Percentiles rank a stretch among this genome's conserved stretches.
These are phyloP conservation scores for Candida incommunis DNA, from an alignment of 805 yeast genomes.

Conservation along the genomic window DNA sequence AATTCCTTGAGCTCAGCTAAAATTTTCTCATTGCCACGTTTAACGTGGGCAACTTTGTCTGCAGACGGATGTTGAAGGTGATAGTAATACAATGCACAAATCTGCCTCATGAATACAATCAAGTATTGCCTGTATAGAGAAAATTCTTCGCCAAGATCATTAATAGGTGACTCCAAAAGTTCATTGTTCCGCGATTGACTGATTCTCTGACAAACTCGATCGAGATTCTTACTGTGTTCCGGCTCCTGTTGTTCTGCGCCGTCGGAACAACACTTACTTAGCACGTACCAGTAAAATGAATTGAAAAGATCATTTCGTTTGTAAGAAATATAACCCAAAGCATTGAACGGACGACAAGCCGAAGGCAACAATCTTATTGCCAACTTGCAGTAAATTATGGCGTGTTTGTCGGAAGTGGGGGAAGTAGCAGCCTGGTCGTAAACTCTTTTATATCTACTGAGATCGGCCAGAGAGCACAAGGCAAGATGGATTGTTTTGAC, in stretches of 20 bases:
- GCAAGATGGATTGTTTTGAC: not conserved
- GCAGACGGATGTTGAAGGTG: not conserved
- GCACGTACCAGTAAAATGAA: not conserved
- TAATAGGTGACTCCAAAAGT: not conserved
- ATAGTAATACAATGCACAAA: not conserved
- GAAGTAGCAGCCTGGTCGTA: not conserved
- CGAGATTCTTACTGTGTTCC: not conserved
- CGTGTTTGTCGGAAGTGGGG: not conserved
- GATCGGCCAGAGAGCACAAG: not conserved
- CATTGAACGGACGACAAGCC: not conserved
- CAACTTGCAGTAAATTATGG: not conserved
- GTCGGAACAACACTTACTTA: not conserved
- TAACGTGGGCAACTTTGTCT: not conserved
- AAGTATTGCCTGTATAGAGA: not conserved
- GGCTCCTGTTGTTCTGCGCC: not conserved
- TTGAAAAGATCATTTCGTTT: not conserved
- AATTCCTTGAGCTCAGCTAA: not conserved
- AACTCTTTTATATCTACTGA: not conserved
- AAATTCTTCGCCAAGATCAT: not conserved
- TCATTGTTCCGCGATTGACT: not conserved
- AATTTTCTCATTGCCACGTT: not conserved
- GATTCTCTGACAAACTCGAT: not conserved
- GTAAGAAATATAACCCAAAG: not conserved
- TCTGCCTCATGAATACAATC: not conserved
- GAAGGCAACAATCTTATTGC: not conserved